Evolutionary conservation across 768 basidiomycete species (phyloP).

Genomic region (Termitomyces sp.): DNA sequence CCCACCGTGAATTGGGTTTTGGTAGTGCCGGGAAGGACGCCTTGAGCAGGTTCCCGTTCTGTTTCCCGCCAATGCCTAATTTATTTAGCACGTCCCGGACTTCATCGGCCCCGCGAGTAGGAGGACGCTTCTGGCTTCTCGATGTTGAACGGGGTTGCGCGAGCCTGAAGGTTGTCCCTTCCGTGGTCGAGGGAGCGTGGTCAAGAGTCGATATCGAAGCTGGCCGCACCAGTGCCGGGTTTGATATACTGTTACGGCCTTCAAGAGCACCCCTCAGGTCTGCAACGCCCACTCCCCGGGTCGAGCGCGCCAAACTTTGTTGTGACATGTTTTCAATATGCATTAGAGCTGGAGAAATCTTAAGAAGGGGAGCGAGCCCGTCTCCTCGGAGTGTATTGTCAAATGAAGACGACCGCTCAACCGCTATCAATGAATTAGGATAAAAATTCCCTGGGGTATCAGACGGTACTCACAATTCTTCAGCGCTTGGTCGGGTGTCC

Average conservation of each 20-base stretch:
- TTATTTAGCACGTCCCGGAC: slow-evolving; percentile 78
- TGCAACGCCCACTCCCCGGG: slow-evolving; percentile 77
- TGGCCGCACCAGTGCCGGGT: slow-evolving; percentile 59
- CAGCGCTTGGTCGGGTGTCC: slow-evolving; percentile 74
- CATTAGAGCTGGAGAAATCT: slow-evolving; percentile 83
- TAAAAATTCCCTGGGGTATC: neutral
- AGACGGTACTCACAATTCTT: slow-evolving; percentile 60
- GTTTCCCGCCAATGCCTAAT: slow-evolving; percentile 72
- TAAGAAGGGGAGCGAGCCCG: slow-evolving; percentile 67
- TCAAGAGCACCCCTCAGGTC: slow-evolving; percentile 88
- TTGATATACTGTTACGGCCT: slow-evolving; percentile 79
- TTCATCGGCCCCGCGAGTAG: slow-evolving; percentile 54
- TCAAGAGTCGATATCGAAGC: slow-evolving; percentile 77
- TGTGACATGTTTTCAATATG: slow-evolving; percentile 87
- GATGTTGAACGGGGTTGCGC: slow-evolving; percentile 51
- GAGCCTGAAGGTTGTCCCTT: slow-evolving; percentile 33
- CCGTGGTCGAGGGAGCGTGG: slow-evolving; percentile 48
- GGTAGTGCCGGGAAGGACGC: slow-evolving; percentile 61
- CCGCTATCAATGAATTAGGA: slow-evolving; percentile 30
- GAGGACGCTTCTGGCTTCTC: slow-evolving; percentile 40
- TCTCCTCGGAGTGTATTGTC: slow-evolving; percentile 58
- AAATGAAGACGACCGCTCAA: slow-evolving; percentile 46
- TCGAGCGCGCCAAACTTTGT: slow-evolving; percentile 75
- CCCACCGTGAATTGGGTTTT: slow-evolving; percentile 30
- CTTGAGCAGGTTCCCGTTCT: slow-evolving; percentile 57